Evolutionary conservation across 306 rosid species (phyloP).

Genomic region (Castanospermum australe): DNA sequence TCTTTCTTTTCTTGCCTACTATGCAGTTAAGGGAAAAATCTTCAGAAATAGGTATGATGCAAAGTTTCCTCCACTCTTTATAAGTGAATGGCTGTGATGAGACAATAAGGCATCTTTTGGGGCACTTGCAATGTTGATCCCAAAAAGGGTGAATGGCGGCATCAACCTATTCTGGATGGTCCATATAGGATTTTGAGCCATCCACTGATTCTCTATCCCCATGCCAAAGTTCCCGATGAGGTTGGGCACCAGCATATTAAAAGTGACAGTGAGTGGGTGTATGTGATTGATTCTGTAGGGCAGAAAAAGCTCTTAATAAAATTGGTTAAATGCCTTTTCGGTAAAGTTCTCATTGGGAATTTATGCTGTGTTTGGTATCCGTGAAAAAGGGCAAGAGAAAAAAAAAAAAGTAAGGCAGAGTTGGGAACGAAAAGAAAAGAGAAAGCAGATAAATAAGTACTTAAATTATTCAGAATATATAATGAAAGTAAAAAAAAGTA

Average conservation of each 20-base stretch:
- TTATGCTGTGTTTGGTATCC: conserved; percentile 29
- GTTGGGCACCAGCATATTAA: conserved; percentile 49
- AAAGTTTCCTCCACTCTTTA: conserved; percentile 36
- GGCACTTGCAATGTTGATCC: conserved; percentile 34
- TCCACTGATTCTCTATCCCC: conserved; percentile 43
- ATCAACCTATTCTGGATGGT: conserved; percentile 48
- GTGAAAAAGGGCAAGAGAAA: neutral
- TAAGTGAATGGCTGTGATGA: conserved; percentile 40
- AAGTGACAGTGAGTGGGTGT: conserved; percentile 23
- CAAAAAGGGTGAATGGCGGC: conserved; percentile 24
- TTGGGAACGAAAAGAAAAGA: neutral
- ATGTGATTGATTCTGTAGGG: conserved; percentile 19
- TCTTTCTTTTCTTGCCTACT: neutral
- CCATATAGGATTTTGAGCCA: conserved; percentile 35
- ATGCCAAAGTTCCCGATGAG: conserved; percentile 37
- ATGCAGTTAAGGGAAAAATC: conserved; percentile 39
- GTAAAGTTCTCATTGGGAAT: conserved; percentile 25
- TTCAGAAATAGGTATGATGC: conserved; percentile 4
- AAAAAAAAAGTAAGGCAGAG: neutral
- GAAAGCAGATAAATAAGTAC: neutral
- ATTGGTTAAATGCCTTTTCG: conserved; percentile 18
- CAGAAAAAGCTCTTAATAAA: conserved; percentile 27
- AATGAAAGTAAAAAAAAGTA: neutral
- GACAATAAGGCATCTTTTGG: conserved; percentile 38
- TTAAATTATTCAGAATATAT: neutral